These are phyloP conservation scores for Epichloe sp. DNA, from an alignment of 2,329 filamentous ascomycete genomes.

Conservation along the genomic window DNA sequence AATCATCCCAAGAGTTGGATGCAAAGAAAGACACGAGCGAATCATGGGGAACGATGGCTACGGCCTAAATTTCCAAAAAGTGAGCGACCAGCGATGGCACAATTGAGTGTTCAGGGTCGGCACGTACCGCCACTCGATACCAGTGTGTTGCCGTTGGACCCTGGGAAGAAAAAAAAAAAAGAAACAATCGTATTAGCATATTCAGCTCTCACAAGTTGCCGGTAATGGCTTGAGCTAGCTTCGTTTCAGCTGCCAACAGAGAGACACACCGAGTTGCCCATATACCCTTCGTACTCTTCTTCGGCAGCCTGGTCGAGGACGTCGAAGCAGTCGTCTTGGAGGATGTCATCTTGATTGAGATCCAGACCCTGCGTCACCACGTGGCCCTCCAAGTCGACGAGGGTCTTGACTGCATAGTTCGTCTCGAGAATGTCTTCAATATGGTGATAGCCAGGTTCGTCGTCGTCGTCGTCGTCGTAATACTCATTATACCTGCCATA, in stretches of 20 bases:
- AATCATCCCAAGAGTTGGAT: background rate
- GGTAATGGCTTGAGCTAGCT: background rate
- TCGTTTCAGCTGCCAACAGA: background rate
- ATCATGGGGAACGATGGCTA: conserved; percentile 9
- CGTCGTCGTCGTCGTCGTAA: background rate
- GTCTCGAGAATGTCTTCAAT: conserved; percentile 8
- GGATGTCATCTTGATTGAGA: conserved; percentile 11
- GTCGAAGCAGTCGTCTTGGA: conserved; percentile 12
- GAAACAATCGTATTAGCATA: background rate
- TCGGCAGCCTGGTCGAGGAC: conserved; percentile 3
- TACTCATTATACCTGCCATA: background rate
- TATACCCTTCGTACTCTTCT: conserved; percentile 15
- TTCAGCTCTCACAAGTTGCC: background rate
- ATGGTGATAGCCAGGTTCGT: conserved; percentile 5
- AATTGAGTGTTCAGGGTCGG: background rate
- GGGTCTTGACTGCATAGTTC: conserved; percentile 8
- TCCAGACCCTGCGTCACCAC: conserved; percentile 7
- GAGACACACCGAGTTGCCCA: conserved; percentile 15
- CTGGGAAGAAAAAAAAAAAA: conserved; percentile 1
- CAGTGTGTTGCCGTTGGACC: conserved; percentile 12
- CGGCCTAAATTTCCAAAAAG: conserved; percentile 4
- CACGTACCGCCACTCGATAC: conserved; percentile 12
- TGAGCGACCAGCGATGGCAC: background rate
- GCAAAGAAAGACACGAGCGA: conserved; percentile 7
- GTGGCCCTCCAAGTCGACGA: conserved; percentile 17